Conservation (phyloP, 768 basidiomycete species). For the Tricholoma sp. region DNA sequence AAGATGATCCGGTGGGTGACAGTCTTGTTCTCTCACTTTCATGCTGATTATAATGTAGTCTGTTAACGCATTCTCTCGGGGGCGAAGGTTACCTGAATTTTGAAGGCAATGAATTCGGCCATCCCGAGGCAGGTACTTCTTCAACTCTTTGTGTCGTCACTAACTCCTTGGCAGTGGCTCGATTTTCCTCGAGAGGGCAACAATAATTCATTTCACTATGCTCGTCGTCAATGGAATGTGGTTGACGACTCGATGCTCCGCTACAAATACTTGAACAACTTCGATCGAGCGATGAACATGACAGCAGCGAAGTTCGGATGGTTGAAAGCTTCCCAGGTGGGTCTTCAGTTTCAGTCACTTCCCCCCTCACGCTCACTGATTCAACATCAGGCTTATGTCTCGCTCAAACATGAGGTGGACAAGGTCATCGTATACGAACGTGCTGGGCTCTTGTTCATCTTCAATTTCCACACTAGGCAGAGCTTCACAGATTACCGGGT, state of each 20-base stretch:
- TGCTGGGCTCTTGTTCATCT: constrained; percentile 89
- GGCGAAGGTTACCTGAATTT: constrained; percentile 99
- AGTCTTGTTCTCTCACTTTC: not conserved
- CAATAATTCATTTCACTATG: constrained; percentile 93
- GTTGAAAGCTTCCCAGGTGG: constrained; percentile 76
- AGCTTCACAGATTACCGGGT: constrained; percentile 94
- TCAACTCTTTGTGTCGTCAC: not conserved
- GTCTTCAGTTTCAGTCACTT: not conserved
- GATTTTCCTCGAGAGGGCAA: constrained; percentile 98
- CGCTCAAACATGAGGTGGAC: constrained; percentile 89
- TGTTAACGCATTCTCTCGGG: constrained; percentile 88
- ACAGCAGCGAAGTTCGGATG: constrained; percentile 78
- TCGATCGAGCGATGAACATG: constrained; percentile 89
- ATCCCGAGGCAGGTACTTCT: constrained; percentile 72
- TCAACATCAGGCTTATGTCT: constrained; percentile 72
- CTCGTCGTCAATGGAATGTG: constrained; percentile 94
- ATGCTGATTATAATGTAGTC: constrained; percentile 35
- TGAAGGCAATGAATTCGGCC: constrained; percentile 97
- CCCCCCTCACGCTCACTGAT: constrained; percentile 1
- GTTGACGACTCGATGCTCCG: constrained; percentile 81
- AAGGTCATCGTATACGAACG: constrained; percentile 95
- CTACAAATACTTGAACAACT: constrained; percentile 93
- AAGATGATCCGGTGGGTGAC: constrained; percentile 88
- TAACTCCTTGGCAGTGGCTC: constrained; percentile 67
- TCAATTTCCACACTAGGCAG: constrained; percentile 92